A percentile compares a stretch with the other conserved stretches of the same genome.
Conservation (phyloP, 164 flowering plant genomes). For the Piper betle region DNA sequence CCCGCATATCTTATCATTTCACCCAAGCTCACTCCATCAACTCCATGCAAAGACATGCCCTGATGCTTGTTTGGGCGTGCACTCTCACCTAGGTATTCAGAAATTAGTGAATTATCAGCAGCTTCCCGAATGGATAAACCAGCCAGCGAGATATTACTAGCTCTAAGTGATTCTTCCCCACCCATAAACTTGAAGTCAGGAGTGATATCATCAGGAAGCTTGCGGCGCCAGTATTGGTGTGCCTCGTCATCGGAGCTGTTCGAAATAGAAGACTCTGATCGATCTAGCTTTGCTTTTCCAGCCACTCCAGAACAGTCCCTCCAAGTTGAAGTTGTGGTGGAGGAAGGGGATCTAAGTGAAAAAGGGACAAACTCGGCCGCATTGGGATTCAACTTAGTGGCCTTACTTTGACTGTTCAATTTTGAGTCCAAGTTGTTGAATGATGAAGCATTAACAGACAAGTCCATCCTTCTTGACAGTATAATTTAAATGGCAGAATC, state of each 20-base stretch:
- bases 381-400: constrained; percentile 69
- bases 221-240: constrained; percentile 70
- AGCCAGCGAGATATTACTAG: constrained; percentile 43
- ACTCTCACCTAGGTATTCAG: constrained; percentile 27
- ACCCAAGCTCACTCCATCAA: constrained; percentile 28
- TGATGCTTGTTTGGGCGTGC: constrained; percentile 28
- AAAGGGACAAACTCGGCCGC: constrained; percentile 91
- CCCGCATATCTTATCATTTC: constrained; percentile 31
- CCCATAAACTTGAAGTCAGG: constrained; percentile 78
- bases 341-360: constrained; percentile 41
- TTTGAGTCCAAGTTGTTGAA: constrained; percentile 26
- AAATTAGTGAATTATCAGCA: constrained; percentile 34
- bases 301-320: constrained; percentile 25
- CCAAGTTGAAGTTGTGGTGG: constrained; percentile 22
- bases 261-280: constrained; percentile 69
- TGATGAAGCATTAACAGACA: constrained; percentile 43
- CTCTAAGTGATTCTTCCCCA: constrained; percentile 50
- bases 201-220: constrained; percentile 96
- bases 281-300: constrained; percentile 59
- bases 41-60: constrained; percentile 1
- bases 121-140: constrained; percentile 55
- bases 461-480: constrained; percentile 48
- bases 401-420: constrained; percentile 23
- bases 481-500: constrained; percentile 1
- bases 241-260: constrained; percentile 88